Evolutionary conservation across 257 asterid genomes (phyloP), one percentile per base, ranked within the genome.

Genomic region (Echium plantagineum): DNA sequence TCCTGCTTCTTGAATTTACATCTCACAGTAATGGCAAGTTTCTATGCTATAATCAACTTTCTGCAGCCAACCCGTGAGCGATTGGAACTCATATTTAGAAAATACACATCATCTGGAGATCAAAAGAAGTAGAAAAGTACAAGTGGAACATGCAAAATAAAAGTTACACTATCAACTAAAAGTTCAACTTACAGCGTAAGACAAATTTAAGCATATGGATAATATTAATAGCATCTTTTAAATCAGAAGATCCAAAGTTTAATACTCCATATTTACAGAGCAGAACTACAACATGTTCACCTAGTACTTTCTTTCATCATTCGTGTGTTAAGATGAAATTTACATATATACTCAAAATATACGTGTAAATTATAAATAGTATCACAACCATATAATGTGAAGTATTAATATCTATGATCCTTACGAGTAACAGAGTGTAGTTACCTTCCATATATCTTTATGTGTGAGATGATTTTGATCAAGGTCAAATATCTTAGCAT

Each of bases 381-480:
- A 15, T 19, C 24, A 53, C 24, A 9, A 19, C 60, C 28, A 56
- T 16, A 56, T 12, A 42, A 42, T 1, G 17, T 42, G 2, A 10
- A 42, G 49, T 42, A 42, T 13, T 5, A 42, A 42, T 42, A 15
- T 42, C 10, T 42, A 1, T 12, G 49, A 19, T 22, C 19, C 20
- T 7, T 21, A 31, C 2, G n/a, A 26, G 18, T 8, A 32, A 42
- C 6, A 57, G 17, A 38, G 52, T 57, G 19, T 38, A 60, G 18
- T 13, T 76, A 94, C 99, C 99, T 85, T 94, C 99, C 99, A 94
- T 75, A 86, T 86, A 70, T 86, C 99, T 75, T 78, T 70, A 69
- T 94, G 97, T 59, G 84, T 83, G 68, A 94, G 97, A 77, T 89
- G 95, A 73, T 72, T 86, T 64, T 85, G 96, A 75, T 89, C 97